phyloP scores from a whole-genome alignment of 1,139 yeast species.

The Lodderomyces orthopsilosis region DNA sequence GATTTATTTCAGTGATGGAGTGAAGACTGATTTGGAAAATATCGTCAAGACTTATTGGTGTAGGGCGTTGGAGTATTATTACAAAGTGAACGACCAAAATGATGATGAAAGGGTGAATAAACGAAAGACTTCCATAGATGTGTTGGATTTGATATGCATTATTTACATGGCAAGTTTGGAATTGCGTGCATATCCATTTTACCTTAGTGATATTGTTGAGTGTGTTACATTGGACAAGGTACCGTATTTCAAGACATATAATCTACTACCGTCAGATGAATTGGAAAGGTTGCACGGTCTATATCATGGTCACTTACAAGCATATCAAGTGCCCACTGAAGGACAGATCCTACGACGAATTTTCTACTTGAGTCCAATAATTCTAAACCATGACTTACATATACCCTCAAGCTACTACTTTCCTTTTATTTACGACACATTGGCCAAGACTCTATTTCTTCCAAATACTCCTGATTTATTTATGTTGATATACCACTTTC shows the following conservation, averaged over 20 bases:
- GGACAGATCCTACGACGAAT: constrained; percentile 22
- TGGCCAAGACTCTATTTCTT: constrained; percentile 25
- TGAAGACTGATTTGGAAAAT: constrained; percentile 35
- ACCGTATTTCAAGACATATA: constrained; percentile 37
- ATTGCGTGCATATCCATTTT: constrained; percentile 36
- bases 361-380: neutral
- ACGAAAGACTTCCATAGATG: constrained; percentile 6
- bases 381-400: neutral
- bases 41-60: constrained; percentile 55
- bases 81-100: neutral
- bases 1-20: constrained; percentile 12
- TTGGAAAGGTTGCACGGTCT: constrained; percentile 24
- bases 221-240: constrained; percentile 31
- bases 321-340: constrained; percentile 26
- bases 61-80: constrained; percentile 5
- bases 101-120: neutral
- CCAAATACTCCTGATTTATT: constrained; percentile 34
- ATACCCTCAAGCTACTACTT: constrained; percentile 29
- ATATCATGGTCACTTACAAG: constrained; percentile 27
- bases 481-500: constrained; percentile 7
- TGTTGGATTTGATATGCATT: constrained; percentile 31
- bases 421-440: constrained; percentile 31
- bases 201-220: constrained; percentile 31
- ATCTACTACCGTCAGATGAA: constrained; percentile 25
- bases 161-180: constrained; percentile 38